phyloP scores from a whole-genome alignment of 164 flowering plant species.

The Umbilicus rupestris region DNA sequence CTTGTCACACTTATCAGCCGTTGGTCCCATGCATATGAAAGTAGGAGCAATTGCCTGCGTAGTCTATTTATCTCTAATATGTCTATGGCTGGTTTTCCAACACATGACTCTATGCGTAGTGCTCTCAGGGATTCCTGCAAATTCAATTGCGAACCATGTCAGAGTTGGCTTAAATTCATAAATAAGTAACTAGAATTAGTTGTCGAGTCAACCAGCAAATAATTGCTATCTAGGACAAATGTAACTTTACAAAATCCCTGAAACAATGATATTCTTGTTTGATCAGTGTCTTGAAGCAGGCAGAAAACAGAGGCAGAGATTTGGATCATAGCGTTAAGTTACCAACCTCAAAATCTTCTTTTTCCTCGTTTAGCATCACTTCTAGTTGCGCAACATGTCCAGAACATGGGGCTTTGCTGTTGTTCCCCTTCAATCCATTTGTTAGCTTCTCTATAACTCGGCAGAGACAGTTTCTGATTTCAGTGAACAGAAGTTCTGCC shows the following conservation, averaged over 20 bases:
- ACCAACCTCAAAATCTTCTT: conserved; percentile 70
- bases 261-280: background rate
- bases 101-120: conserved; percentile 33
- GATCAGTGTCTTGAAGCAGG: too few species aligned
- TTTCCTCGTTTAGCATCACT: conserved; percentile 58
- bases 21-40: conserved; percentile 82
- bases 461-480: conserved; percentile 51
- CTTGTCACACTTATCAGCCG: conserved; percentile 52
- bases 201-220: conserved; percentile 1
- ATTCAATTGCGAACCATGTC: conserved; percentile 11
- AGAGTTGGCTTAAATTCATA: conserved; percentile 5
- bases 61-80: conserved; percentile 76
- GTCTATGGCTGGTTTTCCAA: conserved; percentile 58
- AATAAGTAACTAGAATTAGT: background rate
- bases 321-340: background rate
- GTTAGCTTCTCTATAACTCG: conserved; percentile 40
- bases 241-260: background rate
- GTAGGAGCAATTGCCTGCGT: conserved; percentile 67
- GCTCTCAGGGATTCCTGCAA: conserved; percentile 53
- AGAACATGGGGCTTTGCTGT: conserved; percentile 36
- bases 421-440: conserved; percentile 15
- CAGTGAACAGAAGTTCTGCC: conserved; percentile 69
- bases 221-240: background rate
- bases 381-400: conserved; percentile 53
- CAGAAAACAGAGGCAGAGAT: background rate